These are phyloP conservation scores for Pneumocystis wakefieldiae DNA, from an alignment of 1,139 yeast genomes.

Conservation along the genomic window DNA sequence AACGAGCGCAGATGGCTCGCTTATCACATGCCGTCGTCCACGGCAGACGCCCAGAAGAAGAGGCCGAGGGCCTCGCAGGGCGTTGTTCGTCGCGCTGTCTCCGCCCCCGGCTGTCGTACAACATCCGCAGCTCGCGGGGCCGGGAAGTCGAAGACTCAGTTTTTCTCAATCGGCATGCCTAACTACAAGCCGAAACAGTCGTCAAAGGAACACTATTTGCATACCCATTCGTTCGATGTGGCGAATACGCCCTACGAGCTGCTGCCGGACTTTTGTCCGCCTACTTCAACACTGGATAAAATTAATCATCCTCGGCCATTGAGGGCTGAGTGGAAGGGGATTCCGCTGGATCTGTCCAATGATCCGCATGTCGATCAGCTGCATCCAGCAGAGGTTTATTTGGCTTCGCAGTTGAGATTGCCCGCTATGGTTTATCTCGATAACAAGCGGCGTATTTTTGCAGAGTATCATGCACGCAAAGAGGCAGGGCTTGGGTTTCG, in stretches of 20 bases:
- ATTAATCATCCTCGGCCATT: constrained; percentile 46
- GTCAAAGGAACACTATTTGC: background rate
- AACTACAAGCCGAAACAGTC: background rate
- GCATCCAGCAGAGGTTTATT: constrained; percentile 81
- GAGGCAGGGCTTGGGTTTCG: constrained; percentile 71
- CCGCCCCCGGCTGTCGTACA: no score
- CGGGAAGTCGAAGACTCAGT: background rate
- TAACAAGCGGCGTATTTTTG: constrained; percentile 77
- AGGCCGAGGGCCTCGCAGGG: background rate
- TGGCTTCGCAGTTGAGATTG: constrained; percentile 77
- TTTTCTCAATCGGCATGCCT: background rate
- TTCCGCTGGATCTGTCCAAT: constrained; percentile 72
- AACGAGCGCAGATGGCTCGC: background rate
- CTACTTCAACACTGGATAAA: constrained; percentile 43
- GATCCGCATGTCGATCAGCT: constrained; percentile 61
- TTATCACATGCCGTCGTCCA: no score
- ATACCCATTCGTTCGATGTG: background rate
- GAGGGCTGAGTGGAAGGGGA: constrained; percentile 95
- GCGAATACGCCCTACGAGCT: constrained; percentile 9
- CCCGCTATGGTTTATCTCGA: constrained; percentile 82
- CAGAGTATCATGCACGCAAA: constrained; percentile 70
- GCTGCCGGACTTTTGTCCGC: constrained; percentile 58
- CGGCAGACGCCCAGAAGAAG: background rate
- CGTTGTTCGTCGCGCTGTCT: no score
- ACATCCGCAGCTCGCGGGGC: no score